phyloP scores from a whole-genome alignment of 176 grass and related monocot genomes.

The Zoysia pacifica region DNA sequence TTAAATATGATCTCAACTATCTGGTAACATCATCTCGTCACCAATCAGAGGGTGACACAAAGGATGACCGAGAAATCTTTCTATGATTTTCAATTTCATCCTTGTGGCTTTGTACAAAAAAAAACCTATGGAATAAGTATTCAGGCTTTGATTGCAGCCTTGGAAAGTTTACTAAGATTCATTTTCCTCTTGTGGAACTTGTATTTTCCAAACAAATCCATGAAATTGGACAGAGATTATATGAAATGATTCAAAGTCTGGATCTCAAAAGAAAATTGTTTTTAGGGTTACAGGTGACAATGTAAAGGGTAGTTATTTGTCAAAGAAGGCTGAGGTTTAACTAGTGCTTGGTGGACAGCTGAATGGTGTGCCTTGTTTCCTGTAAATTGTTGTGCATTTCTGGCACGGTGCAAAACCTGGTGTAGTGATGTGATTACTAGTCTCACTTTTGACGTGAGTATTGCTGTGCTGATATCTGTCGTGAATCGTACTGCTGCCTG shows the following conservation, averaged over 20 bases:
- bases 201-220: background rate
- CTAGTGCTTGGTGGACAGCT: background rate
- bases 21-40: slow-evolving; percentile 10
- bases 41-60: background rate
- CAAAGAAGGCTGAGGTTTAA: background rate
- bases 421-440: background rate
- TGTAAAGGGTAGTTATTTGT: slow-evolving; percentile 14
- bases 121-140: background rate
- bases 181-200: background rate
- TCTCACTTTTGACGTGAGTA: background rate
- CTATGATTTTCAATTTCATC: slow-evolving; percentile 7
- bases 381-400: background rate
- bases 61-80: background rate
- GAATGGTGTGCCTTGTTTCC: background rate
- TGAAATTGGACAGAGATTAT: slow-evolving; percentile 22
- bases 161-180: too few relatives aligned
- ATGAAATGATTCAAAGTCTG: background rate
- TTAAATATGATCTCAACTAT: background rate
- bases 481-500: background rate
- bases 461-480: background rate
- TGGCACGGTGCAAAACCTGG: background rate
- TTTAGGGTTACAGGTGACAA: background rate
- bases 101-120: background rate
- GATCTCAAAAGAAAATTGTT: background rate
- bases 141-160: background rate